phyloP scores from a whole-genome alignment of 2,329 filamentous ascomycete species.

The Calonectria henricotiae region DNA sequence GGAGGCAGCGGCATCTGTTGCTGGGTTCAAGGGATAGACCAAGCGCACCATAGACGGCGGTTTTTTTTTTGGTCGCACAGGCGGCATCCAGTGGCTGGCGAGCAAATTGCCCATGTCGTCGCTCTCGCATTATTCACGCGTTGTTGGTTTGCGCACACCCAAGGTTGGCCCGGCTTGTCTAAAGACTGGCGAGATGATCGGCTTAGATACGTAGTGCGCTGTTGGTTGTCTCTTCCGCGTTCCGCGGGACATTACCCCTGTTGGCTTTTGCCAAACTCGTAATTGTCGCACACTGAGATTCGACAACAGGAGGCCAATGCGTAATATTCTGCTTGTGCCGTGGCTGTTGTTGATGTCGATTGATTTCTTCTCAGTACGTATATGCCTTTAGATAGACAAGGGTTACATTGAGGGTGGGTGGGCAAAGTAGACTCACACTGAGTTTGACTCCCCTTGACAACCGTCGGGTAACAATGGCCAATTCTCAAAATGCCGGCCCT shows the following conservation, averaged over 20 bases:
- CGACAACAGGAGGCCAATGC: not conserved
- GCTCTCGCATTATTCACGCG: conserved; percentile 17
- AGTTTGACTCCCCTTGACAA: conserved; percentile 2
- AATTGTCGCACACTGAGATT: not conserved
- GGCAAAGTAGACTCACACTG: not conserved
- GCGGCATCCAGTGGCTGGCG: not conserved
- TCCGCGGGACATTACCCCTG: conserved; percentile 29
- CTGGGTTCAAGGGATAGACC: conserved; percentile 25
- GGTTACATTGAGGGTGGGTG: not conserved
- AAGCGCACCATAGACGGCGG: conserved; percentile 14
- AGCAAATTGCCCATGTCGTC: conserved; percentile 4
- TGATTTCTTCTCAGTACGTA: not conserved
- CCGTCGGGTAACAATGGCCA: not conserved
- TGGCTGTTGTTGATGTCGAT: not conserved
- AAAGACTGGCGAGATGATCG: not conserved
- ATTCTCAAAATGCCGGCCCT: conserved; percentile 12
- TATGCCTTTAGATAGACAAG: not conserved
- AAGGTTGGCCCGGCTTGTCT: conserved; percentile 10
- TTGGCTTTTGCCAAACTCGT: not conserved
- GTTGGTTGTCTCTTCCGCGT: conserved; percentile 17
- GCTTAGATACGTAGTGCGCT: conserved; percentile 3
- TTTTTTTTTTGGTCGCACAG: conserved; percentile 2
- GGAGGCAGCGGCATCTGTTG: conserved; percentile 36
- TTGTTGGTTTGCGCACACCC: not conserved
- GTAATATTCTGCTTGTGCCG: not conserved